Base-by-base conservation (phyloP, 257 asterid species). In the Fraxinus excelsior region DNA sequence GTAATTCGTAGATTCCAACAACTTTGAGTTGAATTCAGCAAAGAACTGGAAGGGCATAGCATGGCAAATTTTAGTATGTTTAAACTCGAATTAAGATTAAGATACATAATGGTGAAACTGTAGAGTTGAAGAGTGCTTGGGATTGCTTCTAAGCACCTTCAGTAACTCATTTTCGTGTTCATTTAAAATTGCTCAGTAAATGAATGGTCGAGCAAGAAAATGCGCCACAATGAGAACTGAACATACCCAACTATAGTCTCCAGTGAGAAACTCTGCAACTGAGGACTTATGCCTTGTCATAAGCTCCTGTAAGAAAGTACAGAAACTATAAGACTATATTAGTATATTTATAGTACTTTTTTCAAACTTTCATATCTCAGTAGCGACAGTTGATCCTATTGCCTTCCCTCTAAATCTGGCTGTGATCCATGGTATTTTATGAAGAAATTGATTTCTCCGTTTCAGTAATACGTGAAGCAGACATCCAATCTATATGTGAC, bases 251-350 rank as follows among this genome's bases (percentile, higher is more conserved):
- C 19, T 66, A 83, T 85, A 82, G 78, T 96, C 90, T 76, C 83
- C 87, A 46, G 86, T 71, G 7, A 96, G 97, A 78, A 87, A 93
- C 35, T 89, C 94, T 51, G 97, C 89, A 67, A 91, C 86, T 21
- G 97, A 90, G 80, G 99, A 93, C 83, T 96, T 96, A 60, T 96
- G 99, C 85, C 98, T 87, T 71, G 96, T 93, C 89, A 88, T 69
- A 70, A 96, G 97, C 90, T 91, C 99, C 98, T 95, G 91, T 5
- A 81, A 65, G 19, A 73, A 68, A 80, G 82, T 34, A 56, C 56
- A 83, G 40, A 76, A 74, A 82, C 75, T 72, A 60, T 31, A 29
- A 29, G 31, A 29, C 1, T 29, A 29, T 29, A 29, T 29, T 2
- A 32, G 5, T 32, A 32, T 32, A 32, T 32, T 32, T 32, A 32